phyloP scores from a whole-genome alignment of 2,329 filamentous ascomycete species.

The Fusarium sp. region DNA sequence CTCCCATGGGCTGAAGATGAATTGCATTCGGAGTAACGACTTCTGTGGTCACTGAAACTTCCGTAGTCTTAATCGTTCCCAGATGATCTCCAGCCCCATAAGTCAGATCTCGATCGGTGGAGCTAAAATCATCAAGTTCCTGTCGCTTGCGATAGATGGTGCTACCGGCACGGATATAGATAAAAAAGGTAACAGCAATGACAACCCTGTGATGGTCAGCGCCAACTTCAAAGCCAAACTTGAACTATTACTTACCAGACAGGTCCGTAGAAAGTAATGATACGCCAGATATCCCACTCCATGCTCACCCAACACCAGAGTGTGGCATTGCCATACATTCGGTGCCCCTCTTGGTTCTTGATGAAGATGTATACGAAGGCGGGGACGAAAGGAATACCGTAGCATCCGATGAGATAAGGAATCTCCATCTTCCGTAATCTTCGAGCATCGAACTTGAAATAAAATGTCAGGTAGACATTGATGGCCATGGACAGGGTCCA shows the following conservation, averaged over 20 bases:
- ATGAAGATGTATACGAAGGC: conserved; percentile 75
- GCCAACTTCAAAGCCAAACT: too few relatives aligned
- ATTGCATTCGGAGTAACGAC: conserved; percentile 34
- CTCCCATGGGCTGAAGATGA: conserved; percentile 38
- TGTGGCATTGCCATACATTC: conserved; percentile 78
- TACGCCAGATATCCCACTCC: conserved; percentile 76
- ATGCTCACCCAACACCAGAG: conserved; percentile 83
- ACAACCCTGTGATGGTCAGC: conserved; percentile 60
- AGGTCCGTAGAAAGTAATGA: conserved; percentile 78
- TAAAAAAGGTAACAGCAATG: conserved; percentile 69
- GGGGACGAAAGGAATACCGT: conserved; percentile 77
- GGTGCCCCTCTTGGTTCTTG: conserved; percentile 57
- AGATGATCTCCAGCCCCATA: conserved; percentile 56
- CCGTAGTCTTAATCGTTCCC: conserved; percentile 65
- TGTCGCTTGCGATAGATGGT: conserved; percentile 75
- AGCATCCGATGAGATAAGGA: conserved; percentile 75
- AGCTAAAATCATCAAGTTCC: conserved; percentile 66
- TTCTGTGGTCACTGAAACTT: conserved; percentile 71
- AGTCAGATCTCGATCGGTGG: conserved; percentile 54
- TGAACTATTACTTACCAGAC: conserved; percentile 63
- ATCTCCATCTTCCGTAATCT: conserved; percentile 74
- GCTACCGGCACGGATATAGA: conserved; percentile 73
- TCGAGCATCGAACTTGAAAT: conserved; percentile 73
- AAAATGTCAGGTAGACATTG: conserved; percentile 86
- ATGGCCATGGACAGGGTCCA: conserved; percentile 86